Evolutionary conservation across 1,284 basidiomycete genomes (phyloP).

Genomic region (Malassezia obtusa): DNA sequence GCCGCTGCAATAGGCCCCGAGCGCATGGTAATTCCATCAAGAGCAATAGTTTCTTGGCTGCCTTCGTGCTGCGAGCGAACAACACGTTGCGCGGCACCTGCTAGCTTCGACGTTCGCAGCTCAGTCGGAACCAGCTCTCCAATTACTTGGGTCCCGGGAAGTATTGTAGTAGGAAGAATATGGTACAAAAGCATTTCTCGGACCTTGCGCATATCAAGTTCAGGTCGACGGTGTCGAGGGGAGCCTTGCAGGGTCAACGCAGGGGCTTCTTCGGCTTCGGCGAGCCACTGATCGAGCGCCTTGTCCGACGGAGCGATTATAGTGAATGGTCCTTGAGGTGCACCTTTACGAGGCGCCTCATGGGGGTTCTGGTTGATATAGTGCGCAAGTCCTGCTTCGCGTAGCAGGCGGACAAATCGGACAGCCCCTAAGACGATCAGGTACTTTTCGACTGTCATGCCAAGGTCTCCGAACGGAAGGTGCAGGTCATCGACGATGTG

Average conservation of each 20-base stretch:
- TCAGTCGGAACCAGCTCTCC: constrained; percentile 36
- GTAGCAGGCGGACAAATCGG: constrained; percentile 77
- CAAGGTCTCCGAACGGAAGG: constrained; percentile 64
- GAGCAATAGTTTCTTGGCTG: constrained; percentile 15
- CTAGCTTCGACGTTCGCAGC: constrained; percentile 9
- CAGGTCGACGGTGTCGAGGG: not conserved
- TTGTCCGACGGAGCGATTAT: constrained; percentile 77
- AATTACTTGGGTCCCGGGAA: constrained; percentile 19
- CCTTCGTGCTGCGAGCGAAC: constrained; percentile 45
- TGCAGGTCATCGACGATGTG: constrained; percentile 79
- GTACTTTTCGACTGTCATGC: constrained; percentile 83
- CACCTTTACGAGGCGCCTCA: constrained; percentile 14
- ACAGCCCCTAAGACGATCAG: constrained; percentile 80
- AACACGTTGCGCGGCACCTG: constrained; percentile 44
- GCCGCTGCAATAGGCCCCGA: constrained; percentile 70
- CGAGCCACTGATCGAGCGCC: constrained; percentile 53
- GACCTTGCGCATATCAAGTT: not conserved
- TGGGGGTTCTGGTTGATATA: constrained; percentile 47
- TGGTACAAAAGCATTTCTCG: constrained; percentile 38
- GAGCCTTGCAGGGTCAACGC: not conserved
- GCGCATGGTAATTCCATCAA: constrained; percentile 61
- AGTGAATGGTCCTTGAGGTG: constrained; percentile 35
- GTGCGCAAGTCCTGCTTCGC: constrained; percentile 54
- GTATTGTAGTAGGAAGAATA: constrained; percentile 28
- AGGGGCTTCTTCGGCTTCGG: not conserved